Conservation (phyloP, 2,329 filamentous ascomycete species). For the Aspergillus puulaauensis region DNA sequence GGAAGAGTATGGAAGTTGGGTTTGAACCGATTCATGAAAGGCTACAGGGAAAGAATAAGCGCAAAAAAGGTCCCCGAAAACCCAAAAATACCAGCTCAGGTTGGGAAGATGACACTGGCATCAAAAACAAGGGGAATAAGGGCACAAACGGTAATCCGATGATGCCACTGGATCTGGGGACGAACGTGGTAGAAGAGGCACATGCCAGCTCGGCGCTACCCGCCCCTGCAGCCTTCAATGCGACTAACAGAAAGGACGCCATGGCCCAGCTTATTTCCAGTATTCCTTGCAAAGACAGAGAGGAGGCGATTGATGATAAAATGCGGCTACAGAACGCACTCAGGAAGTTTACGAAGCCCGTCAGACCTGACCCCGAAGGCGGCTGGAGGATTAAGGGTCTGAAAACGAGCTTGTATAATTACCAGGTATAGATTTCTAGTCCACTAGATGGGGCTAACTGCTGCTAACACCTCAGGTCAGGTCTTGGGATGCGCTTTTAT, state of each 20-base stretch:
- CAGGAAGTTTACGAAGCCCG: constrained; percentile 26
- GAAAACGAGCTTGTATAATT: constrained; percentile 33
- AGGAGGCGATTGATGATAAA: constrained; percentile 24
- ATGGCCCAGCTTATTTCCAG: constrained; percentile 31
- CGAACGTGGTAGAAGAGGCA: constrained; percentile 25
- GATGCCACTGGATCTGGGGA: constrained; percentile 17
- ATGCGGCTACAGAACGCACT: constrained; percentile 25
- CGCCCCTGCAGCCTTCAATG: constrained; percentile 24
- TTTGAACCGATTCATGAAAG: constrained; percentile 9
- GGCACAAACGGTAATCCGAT: too few relatives aligned
- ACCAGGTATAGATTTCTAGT: constrained; percentile 28
- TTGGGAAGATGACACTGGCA: too few relatives aligned
- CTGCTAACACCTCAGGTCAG: constrained; percentile 19
- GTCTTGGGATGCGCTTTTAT: constrained; percentile 33
- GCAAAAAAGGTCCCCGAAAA: too few relatives aligned
- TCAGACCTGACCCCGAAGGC: constrained; percentile 28
- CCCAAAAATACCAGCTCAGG: too few relatives aligned
- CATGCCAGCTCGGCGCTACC: constrained; percentile 25
- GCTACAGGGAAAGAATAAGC: not conserved
- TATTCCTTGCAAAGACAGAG: constrained; percentile 28
- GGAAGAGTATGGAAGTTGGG: constrained; percentile 15
- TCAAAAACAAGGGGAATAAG: too few relatives aligned
- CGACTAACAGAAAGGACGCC: constrained; percentile 28
- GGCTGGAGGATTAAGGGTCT: constrained; percentile 35
- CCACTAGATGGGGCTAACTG: not conserved